These are phyloP conservation scores for Cyberlindnera subsufficiens DNA, from an alignment of 805 yeast genomes.

Conservation along the genomic window DNA sequence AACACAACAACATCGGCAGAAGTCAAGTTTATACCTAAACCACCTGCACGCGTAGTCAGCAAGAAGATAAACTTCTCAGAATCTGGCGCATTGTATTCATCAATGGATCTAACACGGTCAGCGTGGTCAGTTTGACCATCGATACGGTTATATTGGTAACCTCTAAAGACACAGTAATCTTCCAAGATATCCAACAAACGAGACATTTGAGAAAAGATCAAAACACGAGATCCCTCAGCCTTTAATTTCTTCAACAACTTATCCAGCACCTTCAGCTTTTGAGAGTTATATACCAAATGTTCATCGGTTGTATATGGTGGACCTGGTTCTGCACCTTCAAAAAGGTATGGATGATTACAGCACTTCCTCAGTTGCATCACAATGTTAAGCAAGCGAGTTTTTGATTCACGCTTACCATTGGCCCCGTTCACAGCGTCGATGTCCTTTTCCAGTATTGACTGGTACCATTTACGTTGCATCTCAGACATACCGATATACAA, in stretches of 20 bases:
- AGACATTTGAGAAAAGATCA: constrained; percentile 81
- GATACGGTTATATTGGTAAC: constrained; percentile 67
- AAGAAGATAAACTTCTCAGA: constrained; percentile 68
- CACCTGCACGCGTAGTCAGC: constrained; percentile 85
- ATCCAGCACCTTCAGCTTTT: constrained; percentile 68
- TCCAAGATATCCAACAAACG: constrained; percentile 75
- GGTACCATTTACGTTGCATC: constrained; percentile 80
- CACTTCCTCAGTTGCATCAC: constrained; percentile 84
- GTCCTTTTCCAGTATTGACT: constrained; percentile 70
- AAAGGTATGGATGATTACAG: constrained; percentile 79
- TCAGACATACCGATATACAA: constrained; percentile 69
- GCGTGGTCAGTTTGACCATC: constrained; percentile 81
- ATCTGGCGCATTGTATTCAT: constrained; percentile 72
- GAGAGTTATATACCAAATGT: constrained; percentile 68
- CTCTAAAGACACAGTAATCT: constrained; percentile 70
- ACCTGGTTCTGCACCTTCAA: constrained; percentile 88
- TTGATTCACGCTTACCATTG: constrained; percentile 66
- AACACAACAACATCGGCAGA: constrained; percentile 74
- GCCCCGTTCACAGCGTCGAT: constrained; percentile 85
- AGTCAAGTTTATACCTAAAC: constrained; percentile 78
- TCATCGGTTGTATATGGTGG: constrained; percentile 86
- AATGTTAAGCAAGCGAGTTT: constrained; percentile 69
- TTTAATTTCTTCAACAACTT: constrained; percentile 54
- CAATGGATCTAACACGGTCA: constrained; percentile 70
- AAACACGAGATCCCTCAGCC: constrained; percentile 68